Evolutionary conservation across 2,329 filamentous ascomycete genomes (phyloP).

Genomic region (Alternaria triticimaculans): DNA sequence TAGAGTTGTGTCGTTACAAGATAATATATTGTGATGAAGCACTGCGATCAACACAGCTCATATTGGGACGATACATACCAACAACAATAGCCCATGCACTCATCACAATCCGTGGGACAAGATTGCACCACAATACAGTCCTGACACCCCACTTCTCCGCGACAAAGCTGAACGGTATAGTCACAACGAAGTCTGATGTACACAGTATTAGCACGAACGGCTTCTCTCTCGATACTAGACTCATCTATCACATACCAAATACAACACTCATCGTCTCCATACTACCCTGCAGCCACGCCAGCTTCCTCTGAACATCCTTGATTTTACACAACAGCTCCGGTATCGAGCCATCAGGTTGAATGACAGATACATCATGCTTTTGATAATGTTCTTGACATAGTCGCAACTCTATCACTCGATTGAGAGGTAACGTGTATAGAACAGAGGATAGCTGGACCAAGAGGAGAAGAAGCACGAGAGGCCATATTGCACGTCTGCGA

Average conservation of each 20-base stretch:
- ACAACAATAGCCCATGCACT: constrained; percentile 41
- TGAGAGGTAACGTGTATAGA: constrained; percentile 47
- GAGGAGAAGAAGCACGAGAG: constrained; percentile 40
- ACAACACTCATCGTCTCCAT: constrained; percentile 48
- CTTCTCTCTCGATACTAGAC: neutral
- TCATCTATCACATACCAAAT: constrained; percentile 36
- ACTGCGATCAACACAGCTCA: neutral
- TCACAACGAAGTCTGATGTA: constrained; percentile 41
- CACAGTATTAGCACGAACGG: neutral
- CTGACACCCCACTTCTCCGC: constrained; percentile 39
- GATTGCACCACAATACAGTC: constrained; percentile 41
- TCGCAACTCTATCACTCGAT: constrained; percentile 45
- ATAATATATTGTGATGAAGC: neutral
- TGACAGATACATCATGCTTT: constrained; percentile 47
- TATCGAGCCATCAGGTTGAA: constrained; percentile 50
- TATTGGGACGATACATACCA: constrained; percentile 26
- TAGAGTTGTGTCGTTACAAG: neutral
- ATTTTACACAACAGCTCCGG: constrained; percentile 63
- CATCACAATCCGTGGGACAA: constrained; percentile 39
- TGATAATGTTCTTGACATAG: constrained; percentile 60
- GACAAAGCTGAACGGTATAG: constrained; percentile 45
- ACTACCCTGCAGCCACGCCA: constrained; percentile 61
- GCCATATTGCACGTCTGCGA: constrained; percentile 28
- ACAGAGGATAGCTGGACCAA: constrained; percentile 42
- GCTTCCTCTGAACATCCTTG: constrained; percentile 57